Percentiles rank a stretch among this genome's conserved stretches.
phyloP scores from a whole-genome alignment of 371 early-diverging fungal species.

The Coemansia sp. region DNA sequence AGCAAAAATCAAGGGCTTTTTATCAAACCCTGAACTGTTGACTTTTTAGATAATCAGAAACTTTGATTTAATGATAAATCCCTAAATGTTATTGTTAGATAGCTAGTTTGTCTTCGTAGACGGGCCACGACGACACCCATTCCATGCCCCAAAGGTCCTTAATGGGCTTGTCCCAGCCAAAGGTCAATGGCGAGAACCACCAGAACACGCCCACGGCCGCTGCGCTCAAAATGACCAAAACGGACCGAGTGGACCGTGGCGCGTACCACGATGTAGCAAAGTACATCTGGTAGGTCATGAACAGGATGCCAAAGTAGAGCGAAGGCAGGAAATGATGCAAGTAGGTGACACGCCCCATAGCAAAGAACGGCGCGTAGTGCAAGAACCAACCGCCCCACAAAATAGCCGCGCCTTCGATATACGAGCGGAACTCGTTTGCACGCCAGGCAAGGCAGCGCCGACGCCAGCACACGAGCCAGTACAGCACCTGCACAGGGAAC shows the following conservation, averaged over 20 bases:
- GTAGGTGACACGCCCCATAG: conserved; percentile 98
- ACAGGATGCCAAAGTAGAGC: conserved; percentile 83
- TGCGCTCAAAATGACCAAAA: conserved; percentile 55
- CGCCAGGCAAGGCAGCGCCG: conserved; percentile 16
- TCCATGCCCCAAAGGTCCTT: conserved; percentile 55
- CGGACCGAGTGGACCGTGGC: neutral
- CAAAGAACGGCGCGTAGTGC: conserved; percentile 96
- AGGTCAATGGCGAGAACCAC: conserved; percentile 80
- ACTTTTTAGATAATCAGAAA: neutral
- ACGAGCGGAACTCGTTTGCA: conserved; percentile 70
- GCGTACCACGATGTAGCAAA: conserved; percentile 56
- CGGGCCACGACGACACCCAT: conserved; percentile 64
- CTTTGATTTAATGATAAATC: no score
- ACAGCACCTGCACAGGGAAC: conserved; percentile 63
- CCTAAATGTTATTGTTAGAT: conserved; percentile 7
- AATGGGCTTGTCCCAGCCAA: conserved; percentile 78
- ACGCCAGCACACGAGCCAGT: conserved; percentile 58
- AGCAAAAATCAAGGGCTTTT: conserved; percentile 31
- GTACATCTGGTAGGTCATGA: conserved; percentile 74
- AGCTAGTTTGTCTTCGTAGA: conserved; percentile 51
- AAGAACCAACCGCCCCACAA: conserved; percentile 89
- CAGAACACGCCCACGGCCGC: conserved; percentile 60
- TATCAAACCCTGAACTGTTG: conserved; percentile 44
- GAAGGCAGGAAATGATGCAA: conserved; percentile 99
- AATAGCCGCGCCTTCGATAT: conserved; percentile 68